Evolutionary conservation across 2,329 filamentous ascomycete species (phyloP).

Genomic region (Helotiales sp.): DNA sequence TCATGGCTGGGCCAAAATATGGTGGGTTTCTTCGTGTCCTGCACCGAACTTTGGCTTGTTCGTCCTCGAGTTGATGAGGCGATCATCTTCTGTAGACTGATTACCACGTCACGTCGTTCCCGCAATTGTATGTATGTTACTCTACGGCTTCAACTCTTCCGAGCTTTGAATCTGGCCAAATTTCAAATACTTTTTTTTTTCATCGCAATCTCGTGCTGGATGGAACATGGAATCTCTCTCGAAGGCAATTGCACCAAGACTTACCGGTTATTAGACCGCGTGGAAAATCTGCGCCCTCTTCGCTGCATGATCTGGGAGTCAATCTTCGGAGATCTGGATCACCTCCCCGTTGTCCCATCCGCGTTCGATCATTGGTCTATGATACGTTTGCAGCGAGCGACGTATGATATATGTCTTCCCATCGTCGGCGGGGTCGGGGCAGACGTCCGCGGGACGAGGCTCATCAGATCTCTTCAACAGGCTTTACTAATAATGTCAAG

Average conservation of each 20-base stretch:
- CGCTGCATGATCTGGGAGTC: no score
- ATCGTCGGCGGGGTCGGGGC: conserved; percentile 10
- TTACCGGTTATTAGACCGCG: no score
- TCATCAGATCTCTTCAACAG: neutral
- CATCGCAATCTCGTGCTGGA: no score
- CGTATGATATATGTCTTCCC: conserved; percentile 4
- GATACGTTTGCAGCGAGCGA: neutral
- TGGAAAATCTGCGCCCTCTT: no score
- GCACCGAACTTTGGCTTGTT: neutral
- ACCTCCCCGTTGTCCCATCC: no score
- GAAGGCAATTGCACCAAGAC: no score
- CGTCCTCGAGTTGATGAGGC: neutral
- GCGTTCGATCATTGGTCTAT: neutral
- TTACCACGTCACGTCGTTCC: neutral
- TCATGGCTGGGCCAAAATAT: neutral
- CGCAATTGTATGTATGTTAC: no score
- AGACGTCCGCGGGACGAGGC: conserved; percentile 7
- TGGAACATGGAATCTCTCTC: no score
- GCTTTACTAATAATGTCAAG: neutral
- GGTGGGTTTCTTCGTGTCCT: neutral
- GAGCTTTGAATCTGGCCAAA: no score
- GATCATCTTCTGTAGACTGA: neutral
- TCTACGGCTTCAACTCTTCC: no score
- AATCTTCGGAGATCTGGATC: no score
- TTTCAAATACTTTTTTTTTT: no score